Percentiles rank a stretch among this genome's conserved stretches.
These are phyloP conservation scores for Glycyrrhiza uralensis DNA, from an alignment of 306 rosid species.

Conservation along the genomic window DNA sequence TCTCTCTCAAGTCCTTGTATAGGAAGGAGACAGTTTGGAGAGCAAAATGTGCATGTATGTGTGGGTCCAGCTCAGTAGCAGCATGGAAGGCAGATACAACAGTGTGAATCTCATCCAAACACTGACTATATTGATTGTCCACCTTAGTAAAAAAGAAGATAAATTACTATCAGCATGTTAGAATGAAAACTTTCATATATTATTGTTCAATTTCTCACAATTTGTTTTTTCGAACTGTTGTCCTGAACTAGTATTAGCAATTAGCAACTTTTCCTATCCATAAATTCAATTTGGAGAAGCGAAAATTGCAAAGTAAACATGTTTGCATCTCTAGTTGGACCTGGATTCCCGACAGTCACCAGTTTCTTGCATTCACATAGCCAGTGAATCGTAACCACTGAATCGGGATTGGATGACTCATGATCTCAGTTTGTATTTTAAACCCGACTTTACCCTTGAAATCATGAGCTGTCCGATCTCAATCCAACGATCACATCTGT, in stretches of 20 bases:
- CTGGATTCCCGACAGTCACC: no score
- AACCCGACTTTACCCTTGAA: no score
- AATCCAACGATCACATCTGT: no score
- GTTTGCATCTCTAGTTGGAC: neutral
- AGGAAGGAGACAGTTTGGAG: conserved; percentile 52
- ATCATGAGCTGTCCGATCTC: no score
- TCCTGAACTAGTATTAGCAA: neutral
- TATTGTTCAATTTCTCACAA: neutral
- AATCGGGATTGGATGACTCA: no score
- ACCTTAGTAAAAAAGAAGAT: conserved; percentile 44
- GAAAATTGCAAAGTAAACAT: neutral
- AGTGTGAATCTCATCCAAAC: conserved; percentile 81
- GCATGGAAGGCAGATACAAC: conserved; percentile 81
- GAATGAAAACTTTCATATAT: neutral
- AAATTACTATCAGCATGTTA: neutral
- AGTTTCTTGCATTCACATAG: no score
- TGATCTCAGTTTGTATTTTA: no score
- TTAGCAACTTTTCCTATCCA: neutral
- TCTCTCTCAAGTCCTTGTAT: conserved; percentile 70
- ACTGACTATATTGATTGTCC: conserved; percentile 69
- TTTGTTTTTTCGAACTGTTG: neutral
- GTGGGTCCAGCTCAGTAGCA: conserved; percentile 78
- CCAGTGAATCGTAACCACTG: no score
- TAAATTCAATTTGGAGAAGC: neutral
- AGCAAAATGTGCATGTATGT: conserved; percentile 65